phyloP scores from a whole-genome alignment of 306 rosid genomes.

The Albizia julibrissin region DNA sequence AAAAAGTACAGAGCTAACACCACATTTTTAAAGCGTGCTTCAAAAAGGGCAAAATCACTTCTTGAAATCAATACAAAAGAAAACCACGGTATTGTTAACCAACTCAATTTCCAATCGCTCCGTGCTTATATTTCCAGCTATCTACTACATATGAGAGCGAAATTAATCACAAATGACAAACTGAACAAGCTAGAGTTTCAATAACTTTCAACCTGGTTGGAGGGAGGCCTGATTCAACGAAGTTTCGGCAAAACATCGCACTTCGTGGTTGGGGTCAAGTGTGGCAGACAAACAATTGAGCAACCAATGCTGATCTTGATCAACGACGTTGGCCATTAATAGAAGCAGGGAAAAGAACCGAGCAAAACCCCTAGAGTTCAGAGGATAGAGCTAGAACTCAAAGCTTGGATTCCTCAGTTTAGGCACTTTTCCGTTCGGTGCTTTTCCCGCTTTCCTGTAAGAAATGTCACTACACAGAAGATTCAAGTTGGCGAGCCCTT shows the following conservation, averaged over 20 bases:
- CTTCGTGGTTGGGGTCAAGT: constrained; percentile 87
- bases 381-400: background rate
- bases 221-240: constrained; percentile 91
- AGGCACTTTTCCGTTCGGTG: background rate
- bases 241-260: constrained; percentile 85
- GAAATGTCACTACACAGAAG: background rate
- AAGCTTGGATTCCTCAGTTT: background rate
- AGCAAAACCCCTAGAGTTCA: constrained; percentile 34
- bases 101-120: background rate
- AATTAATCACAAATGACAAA: background rate
- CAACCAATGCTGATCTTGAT: constrained; percentile 94
- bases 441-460: constrained; percentile 50
- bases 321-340: constrained; percentile 60
- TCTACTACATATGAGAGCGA: background rate
- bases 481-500: background rate
- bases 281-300: constrained; percentile 87
- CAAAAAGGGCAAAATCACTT: background rate
- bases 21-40: background rate
- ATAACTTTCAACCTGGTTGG: constrained; percentile 65
- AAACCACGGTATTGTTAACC: background rate
- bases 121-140: background rate
- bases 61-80: background rate
- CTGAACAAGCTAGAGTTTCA: constrained; percentile 1
- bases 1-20: background rate
- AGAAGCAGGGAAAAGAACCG: background rate